Evolutionary conservation across 495 filamentous ascomycete genomes (phyloP).

Genomic region (Xylaria castorea): DNA sequence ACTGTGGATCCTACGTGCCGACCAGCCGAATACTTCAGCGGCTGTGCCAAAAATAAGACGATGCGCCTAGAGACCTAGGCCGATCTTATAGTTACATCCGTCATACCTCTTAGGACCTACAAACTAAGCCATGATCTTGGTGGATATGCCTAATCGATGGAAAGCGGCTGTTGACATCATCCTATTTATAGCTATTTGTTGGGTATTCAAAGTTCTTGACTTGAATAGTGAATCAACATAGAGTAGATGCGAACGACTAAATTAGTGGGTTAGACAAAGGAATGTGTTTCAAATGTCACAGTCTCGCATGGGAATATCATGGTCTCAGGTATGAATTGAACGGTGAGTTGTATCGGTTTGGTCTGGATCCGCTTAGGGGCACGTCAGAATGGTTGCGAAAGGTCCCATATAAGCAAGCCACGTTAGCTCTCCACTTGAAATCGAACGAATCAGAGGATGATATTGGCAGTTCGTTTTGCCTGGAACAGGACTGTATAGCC

Average conservation of each 20-base stretch:
- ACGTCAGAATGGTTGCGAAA: constrained; percentile 15
- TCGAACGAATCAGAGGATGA: constrained; percentile 17
- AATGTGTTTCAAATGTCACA: neutral
- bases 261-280: neutral
- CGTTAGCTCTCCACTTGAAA: neutral
- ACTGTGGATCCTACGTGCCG: neutral
- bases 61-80: neutral
- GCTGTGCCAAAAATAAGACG: neutral
- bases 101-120: neutral
- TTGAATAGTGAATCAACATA: neutral
- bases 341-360: neutral
- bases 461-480: neutral
- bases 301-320: neutral
- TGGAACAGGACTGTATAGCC: constrained; percentile 2
- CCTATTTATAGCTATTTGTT: neutral
- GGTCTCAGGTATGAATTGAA: neutral
- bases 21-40: neutral
- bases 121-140: neutral
- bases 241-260: neutral
- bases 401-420: neutral
- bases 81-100: neutral
- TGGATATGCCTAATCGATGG: neutral
- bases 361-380: too few species aligned
- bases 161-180: constrained; percentile 9
- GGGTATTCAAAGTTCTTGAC: neutral